Evolutionary conservation across 2,329 filamentous ascomycete genomes (phyloP).

Genomic region (Colletotrichum tropicale): DNA sequence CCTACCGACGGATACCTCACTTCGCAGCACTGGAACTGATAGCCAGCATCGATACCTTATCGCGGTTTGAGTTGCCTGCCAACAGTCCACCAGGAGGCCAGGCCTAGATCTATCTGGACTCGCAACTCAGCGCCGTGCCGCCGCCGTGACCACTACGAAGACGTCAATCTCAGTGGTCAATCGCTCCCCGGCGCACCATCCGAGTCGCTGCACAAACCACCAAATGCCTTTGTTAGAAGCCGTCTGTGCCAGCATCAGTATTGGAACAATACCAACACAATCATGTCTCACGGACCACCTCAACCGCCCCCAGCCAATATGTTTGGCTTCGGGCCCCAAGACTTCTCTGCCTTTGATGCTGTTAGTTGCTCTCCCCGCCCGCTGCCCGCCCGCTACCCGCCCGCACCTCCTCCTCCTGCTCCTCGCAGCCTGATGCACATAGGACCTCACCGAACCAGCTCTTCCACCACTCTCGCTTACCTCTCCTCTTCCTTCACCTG

Average conservation of each 20-base stretch:
- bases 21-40: not conserved
- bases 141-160: slow-evolving; percentile 3
- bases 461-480: not conserved
- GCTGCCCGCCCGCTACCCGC: not conserved
- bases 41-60: not conserved
- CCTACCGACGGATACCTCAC: not conserved
- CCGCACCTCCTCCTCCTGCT: not conserved
- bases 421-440: not conserved
- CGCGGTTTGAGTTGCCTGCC: not conserved
- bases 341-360: slow-evolving; percentile 20
- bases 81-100: not conserved
- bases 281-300: slow-evolving; percentile 40
- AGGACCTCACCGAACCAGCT: not conserved
- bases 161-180: not conserved
- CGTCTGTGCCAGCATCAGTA: slow-evolving; percentile 8
- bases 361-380: slow-evolving; percentile 1
- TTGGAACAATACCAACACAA: slow-evolving; percentile 23
- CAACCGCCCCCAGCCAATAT: slow-evolving; percentile 37
- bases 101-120: not conserved
- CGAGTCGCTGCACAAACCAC: not conserved
- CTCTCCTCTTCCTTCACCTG: not conserved
- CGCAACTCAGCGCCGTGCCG: not conserved
- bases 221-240: slow-evolving; percentile 20
- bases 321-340: slow-evolving; percentile 37
- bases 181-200: not conserved